Base-by-base conservation (phyloP, 106 monocot genomes). In the Amphibolis antarctica region DNA sequence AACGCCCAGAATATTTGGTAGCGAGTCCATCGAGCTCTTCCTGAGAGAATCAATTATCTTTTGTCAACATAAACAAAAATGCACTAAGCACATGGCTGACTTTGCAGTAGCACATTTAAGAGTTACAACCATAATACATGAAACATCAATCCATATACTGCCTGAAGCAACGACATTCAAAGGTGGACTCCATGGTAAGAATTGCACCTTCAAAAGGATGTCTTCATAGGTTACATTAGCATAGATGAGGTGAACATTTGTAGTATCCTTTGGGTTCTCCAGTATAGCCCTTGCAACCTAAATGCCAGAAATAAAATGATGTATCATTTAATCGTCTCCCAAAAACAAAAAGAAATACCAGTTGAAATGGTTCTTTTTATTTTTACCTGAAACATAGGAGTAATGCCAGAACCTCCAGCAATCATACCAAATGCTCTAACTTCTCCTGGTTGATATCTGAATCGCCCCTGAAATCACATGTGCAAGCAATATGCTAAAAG, bases 361-460 rank as follows among this genome's bases (percentile, higher is more conserved):
- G 15, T 15, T 18, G 3, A 58, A 18, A 1, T 12, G 11, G 10
- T 53, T 0, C 10, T 23, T 9, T 15, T 53, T 53, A n/a, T 46
- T 72, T 42, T 77, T 73, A 94, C 94, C 69, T 96, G 96, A 71
- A 90, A 96, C 96, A 96, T 96, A 55, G 89, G 89, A 28, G 96
- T 96, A 23, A 96, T 90, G 66, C 96, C 96, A 58, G 96, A 96
- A 66, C 96, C 96, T 61, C 96, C 96, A 69, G 96, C 89, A 64
- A 90, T 45, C 96, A 96, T 96, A 61, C 96, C 96, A 68, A 96
- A 96, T 48, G 89, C 89, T 75, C 81, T 78, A 27, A 90, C 96
- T 85, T 90, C 89, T 1, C 90, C 96, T 48, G 73, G 67, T 74
- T 84, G 77, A 79, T 96, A 90, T 69, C 71, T 83, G 73, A 96